Base-by-base conservation (phyloP, 306 rosid genomes). In the Parietaria judaica region DNA sequence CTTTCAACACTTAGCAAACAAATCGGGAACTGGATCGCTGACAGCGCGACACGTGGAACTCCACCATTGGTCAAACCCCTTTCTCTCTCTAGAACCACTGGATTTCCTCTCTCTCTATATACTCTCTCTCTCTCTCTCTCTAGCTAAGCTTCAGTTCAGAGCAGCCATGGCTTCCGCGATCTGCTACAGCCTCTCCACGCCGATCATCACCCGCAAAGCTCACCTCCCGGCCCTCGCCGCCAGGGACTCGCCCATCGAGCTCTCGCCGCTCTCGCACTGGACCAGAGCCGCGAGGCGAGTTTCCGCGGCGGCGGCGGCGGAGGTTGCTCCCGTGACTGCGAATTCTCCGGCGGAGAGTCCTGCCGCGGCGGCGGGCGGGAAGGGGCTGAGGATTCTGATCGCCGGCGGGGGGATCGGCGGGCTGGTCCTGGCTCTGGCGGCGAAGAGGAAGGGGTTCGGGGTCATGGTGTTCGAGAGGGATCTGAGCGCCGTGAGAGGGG, bases 371-470 rank as follows among this genome's bases (percentile, higher is more conserved):
- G 23, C 61, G n/a, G 60, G 61, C 56, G 51, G 36, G 75, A 81
- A 77, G 76, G 85, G 77, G 85, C 67, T 81, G 11, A 69, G 81
- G 56, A 44, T 88, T 38, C 86, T 94, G 37, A 85, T 94, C 68
- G 99, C 97, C 5, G 99, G 99, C 7, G 99, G 95, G 41, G 99
- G 99, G 54, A 94, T 94, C 43, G 99, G 97, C 5, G 99, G 99
- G 2, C 63, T 94, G 81, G 99, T 94, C 23, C 70, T 94, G 52
- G 97, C 99, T 69, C 59, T 94, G 79, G 97, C 99, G 61, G 95
- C 95, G 9, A 94, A 94, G 81, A 86, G 60, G 70, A 94, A 73
- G 23, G 99, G 99, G n/a, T 94, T 94, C 63, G 95, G 84, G 36
- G 99, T 94, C 31, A n/a, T 84, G 58, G 99, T 94, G 69, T 94